A percentile compares a stretch with the other conserved stretches of the same genome.
phyloP scores from a whole-genome alignment of 2,329 filamentous ascomycete species.

The Arthrobotrys iridis region DNA sequence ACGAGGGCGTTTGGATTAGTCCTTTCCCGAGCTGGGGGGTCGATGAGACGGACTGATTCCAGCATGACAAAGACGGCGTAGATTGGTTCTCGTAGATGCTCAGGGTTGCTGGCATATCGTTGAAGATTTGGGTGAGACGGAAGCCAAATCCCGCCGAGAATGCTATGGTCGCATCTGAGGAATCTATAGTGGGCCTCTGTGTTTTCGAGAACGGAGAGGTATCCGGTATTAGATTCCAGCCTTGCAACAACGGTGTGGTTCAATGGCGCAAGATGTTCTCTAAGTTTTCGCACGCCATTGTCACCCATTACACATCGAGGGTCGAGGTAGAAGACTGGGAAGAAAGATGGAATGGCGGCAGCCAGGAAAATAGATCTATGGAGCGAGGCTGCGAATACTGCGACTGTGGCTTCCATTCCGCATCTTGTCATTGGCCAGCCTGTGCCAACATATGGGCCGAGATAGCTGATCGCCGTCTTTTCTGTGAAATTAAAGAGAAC shows the following conservation, averaged over 20 bases:
- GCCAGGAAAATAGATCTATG: constrained; percentile 75
- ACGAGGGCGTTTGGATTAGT: constrained; percentile 80
- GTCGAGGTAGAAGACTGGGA: constrained; percentile 78
- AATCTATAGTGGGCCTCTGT: constrained; percentile 76
- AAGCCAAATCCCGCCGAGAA: constrained; percentile 92
- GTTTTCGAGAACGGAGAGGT: constrained; percentile 88
- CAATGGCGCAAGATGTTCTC: constrained; percentile 71
- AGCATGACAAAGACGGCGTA: constrained; percentile 97
- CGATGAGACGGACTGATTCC: constrained; percentile 84
- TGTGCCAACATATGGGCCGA: constrained; percentile 31
- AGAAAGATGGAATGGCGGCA: constrained; percentile 75
- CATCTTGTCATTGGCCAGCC: constrained; percentile 49
- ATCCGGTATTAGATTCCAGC: constrained; percentile 86
- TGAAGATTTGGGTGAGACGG: constrained; percentile 64
- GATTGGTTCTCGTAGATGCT: constrained; percentile 78
- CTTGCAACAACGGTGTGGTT: constrained; percentile 82
- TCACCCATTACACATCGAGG: constrained; percentile 63
- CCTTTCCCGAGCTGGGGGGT: constrained; percentile 69
- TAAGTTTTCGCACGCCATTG: constrained; percentile 64
- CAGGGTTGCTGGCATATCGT: constrained; percentile 62
- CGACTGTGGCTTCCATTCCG: constrained; percentile 47
- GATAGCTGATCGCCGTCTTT: background rate
- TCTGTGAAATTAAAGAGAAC: constrained; percentile 39
- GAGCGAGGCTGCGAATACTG: constrained; percentile 60
- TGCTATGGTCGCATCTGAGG: constrained; percentile 91